Evolutionary conservation across 108 stramenopile species (phyloP).

Genomic region (Pseudonitzschia multiseries): DNA sequence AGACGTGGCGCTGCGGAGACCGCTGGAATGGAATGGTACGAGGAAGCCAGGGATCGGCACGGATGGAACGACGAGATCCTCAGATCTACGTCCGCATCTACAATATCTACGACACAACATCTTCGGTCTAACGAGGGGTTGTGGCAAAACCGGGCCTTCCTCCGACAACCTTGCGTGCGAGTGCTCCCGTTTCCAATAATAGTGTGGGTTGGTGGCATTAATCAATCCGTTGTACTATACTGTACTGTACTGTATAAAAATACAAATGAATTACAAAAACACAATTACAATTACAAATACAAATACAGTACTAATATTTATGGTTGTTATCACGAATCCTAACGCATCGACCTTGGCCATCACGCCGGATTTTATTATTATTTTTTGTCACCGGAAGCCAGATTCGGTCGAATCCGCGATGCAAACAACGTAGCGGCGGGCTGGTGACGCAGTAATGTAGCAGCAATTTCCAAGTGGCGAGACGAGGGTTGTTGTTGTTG

Average conservation of each 20-base stretch:
- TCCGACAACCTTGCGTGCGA: no score
- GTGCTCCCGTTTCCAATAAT: no score
- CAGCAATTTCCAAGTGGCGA: constrained; percentile 37
- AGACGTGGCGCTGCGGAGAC: constrained; percentile 22
- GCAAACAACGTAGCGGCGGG: constrained; percentile 53
- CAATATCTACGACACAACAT: no score
- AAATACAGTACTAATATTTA: background rate
- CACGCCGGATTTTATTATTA: no score
- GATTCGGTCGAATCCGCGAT: constrained; percentile 30
- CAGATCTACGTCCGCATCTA: no score
- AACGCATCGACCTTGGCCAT: background rate
- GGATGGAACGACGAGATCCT: constrained; percentile 17
- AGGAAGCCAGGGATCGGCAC: constrained; percentile 27
- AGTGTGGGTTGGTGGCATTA: no score
- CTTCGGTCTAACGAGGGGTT: background rate
- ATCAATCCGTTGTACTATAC: no score
- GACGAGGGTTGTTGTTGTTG: constrained; percentile 16
- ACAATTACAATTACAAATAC: background rate
- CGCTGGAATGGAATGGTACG: constrained; percentile 30
- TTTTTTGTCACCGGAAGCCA: background rate
- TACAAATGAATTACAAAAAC: background rate
- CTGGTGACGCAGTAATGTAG: constrained; percentile 42
- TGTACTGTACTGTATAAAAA: no score
- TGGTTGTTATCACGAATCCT: background rate
- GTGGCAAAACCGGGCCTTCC: no score